Evolutionary conservation across 139 green algal species (phyloP).

Genomic region (Volvox reticuliferus): DNA sequence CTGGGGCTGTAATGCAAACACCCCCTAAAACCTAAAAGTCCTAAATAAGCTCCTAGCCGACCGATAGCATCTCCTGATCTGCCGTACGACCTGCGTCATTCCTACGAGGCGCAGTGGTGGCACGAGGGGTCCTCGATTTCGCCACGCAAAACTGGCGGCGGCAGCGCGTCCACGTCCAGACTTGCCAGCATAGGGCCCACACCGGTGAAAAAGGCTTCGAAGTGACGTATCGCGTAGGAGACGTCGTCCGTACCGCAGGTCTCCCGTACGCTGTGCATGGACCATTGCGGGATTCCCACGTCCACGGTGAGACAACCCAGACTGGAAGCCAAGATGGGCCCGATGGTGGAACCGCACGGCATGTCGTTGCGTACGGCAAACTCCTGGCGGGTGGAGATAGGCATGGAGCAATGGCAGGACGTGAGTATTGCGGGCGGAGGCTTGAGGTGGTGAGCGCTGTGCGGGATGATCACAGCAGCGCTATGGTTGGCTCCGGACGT

Average conservation of each 20-base stretch:
- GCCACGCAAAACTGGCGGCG: constrained; percentile 70
- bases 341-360: constrained; percentile 97
- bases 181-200: constrained; percentile 65
- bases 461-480: no score
- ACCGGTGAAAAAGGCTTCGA: constrained; percentile 53
- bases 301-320: constrained; percentile 93
- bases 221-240: constrained; percentile 72
- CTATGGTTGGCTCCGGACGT: no score
- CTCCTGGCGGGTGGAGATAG: constrained; percentile 72
- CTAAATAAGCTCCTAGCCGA: no score
- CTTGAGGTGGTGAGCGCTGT: no score
- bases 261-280: constrained; percentile 50
- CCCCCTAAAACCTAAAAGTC: no score
- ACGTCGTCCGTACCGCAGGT: constrained; percentile 82
- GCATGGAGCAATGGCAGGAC: no score
- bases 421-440: no score
- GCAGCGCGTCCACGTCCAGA: constrained; percentile 72
- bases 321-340: constrained; percentile 90
- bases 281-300: constrained; percentile 80
- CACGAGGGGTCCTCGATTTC: constrained; percentile 50
- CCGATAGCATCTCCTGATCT: no score
- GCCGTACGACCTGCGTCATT: no score
- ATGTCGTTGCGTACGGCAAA: constrained; percentile 96
- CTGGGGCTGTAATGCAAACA: no score
- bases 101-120: constrained; percentile 12